Evolutionary conservation across 2,329 filamentous ascomycete species (phyloP).

Genomic region (Venturia pyrina): DNA sequence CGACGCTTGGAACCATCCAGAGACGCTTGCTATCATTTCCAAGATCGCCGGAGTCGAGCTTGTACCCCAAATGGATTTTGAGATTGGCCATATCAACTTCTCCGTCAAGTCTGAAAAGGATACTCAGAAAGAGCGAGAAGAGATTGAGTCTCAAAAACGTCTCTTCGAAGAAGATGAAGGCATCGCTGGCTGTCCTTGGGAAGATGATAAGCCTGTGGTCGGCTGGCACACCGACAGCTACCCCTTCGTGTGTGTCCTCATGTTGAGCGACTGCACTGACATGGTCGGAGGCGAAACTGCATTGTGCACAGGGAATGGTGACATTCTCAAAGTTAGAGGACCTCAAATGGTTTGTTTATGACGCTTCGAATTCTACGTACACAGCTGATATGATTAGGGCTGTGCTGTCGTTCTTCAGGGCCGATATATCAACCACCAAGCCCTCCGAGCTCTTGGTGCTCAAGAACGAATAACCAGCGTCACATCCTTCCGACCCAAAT

Average conservation of each 20-base stretch:
- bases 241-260: slow-evolving; percentile 60
- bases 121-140: slow-evolving; percentile 33
- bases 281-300: slow-evolving; percentile 59
- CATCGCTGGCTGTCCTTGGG: slow-evolving; percentile 32
- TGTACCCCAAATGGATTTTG: slow-evolving; percentile 46
- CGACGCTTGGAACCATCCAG: slow-evolving; percentile 48
- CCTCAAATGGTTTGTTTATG: slow-evolving; percentile 44
- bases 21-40: slow-evolving; percentile 44
- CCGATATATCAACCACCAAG: slow-evolving; percentile 56
- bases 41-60: slow-evolving; percentile 49
- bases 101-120: slow-evolving; percentile 40
- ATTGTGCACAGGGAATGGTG: slow-evolving; percentile 43
- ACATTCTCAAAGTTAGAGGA: slow-evolving; percentile 48
- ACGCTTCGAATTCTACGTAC: slow-evolving; percentile 10
- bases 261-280: slow-evolving; percentile 52
- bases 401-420: slow-evolving; percentile 57
- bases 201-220: slow-evolving; percentile 45
- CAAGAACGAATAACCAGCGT: slow-evolving; percentile 57
- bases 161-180: slow-evolving; percentile 32
- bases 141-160: slow-evolving; percentile 27
- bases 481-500: slow-evolving; percentile 53
- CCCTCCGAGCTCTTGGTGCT: slow-evolving; percentile 46
- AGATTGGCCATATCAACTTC: slow-evolving; percentile 50
- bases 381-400: slow-evolving; percentile 32
- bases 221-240: slow-evolving; percentile 57